A percentile compares a stretch with the other conserved stretches of the same genome.
phyloP scores from a whole-genome alignment of 2,329 filamentous ascomycete genomes.

The Aotearoamyces nothofagi region DNA sequence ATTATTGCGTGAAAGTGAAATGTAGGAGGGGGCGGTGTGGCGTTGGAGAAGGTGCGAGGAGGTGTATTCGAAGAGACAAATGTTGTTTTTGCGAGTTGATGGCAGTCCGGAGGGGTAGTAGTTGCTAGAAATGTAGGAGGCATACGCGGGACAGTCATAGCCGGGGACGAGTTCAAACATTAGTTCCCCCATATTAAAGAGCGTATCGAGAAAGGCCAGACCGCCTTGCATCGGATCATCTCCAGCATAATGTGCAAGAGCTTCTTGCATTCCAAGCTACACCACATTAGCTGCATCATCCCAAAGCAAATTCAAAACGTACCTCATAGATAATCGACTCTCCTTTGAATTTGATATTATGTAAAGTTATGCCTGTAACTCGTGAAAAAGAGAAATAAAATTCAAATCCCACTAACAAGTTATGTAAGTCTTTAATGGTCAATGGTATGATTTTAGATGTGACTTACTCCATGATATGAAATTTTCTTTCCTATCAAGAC shows the following conservation, averaged over 20 bases:
- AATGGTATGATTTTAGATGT: too few species aligned
- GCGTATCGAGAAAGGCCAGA: constrained; percentile 18
- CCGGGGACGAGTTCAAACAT: constrained; percentile 16
- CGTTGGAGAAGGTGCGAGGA: constrained; percentile 22
- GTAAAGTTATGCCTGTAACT: constrained; percentile 32
- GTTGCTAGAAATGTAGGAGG: constrained; percentile 13
- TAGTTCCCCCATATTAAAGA: constrained; percentile 18
- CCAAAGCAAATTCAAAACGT: constrained; percentile 22
- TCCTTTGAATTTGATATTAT: constrained; percentile 37
- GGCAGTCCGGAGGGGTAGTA: constrained; percentile 10
- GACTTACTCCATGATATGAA: constrained; percentile 1
- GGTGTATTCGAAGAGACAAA: constrained; percentile 29
- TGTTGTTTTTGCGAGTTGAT: constrained; percentile 21
- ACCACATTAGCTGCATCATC: background rate
- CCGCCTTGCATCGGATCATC: constrained; percentile 15
- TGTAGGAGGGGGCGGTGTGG: constrained; percentile 18
- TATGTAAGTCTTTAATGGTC: too few species aligned
- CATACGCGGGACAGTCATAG: constrained; percentile 17
- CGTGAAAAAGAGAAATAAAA: constrained; percentile 35
- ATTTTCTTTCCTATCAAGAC: background rate
- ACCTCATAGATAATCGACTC: constrained; percentile 39
- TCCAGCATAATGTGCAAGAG: constrained; percentile 20
- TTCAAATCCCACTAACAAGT: constrained; percentile 24
- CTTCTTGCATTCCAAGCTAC: constrained; percentile 33
- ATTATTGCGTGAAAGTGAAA: constrained; percentile 13